Conservation (phyloP, 371 early-diverging fungal genomes). For the Zopfochytrium polystomum region DNA sequence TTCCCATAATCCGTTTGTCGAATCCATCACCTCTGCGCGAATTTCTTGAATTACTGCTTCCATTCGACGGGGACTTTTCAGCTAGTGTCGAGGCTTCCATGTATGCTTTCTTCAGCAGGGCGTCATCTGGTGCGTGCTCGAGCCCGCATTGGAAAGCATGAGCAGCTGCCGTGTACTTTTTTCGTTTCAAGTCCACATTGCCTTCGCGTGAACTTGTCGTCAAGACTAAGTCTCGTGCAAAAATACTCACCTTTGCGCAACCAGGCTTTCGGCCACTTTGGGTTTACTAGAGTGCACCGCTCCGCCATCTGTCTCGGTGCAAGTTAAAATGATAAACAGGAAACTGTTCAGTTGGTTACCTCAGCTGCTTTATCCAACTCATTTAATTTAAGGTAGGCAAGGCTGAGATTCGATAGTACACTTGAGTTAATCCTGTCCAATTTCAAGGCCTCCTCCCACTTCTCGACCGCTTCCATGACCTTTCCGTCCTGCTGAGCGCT, state of each 20-base stretch:
- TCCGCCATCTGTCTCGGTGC: conserved; percentile 19
- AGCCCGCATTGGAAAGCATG: conserved; percentile 25
- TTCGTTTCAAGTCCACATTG: conserved; percentile 8
- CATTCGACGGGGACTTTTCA: conserved; percentile 10
- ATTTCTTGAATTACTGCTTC: not conserved
- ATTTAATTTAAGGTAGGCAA: conserved; percentile 21
- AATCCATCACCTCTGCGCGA: not conserved
- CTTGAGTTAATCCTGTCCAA: conserved; percentile 20
- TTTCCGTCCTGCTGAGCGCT: conserved; percentile 11
- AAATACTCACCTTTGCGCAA: conserved; percentile 25
- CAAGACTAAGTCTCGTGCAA: not conserved
- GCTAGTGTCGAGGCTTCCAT: conserved; percentile 24
- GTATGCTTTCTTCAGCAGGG: conserved; percentile 25
- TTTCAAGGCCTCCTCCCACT: conserved; percentile 23
- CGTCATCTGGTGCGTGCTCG: conserved; percentile 20
- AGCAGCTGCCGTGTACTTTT: conserved; percentile 17
- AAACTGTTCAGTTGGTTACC: not conserved
- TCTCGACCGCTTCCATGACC: conserved; percentile 18
- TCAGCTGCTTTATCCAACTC: conserved; percentile 13
- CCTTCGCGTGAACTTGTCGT: conserved; percentile 1
- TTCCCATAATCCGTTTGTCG: conserved; percentile 33
- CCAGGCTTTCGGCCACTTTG: conserved; percentile 33
- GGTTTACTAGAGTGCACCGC: conserved; percentile 19
- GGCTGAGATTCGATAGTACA: conserved; percentile 26
- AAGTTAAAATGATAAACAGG: not conserved